These are phyloP conservation scores for Clonostachys solani DNA, from an alignment of 2,329 filamentous ascomycete species.

Conservation along the genomic window DNA sequence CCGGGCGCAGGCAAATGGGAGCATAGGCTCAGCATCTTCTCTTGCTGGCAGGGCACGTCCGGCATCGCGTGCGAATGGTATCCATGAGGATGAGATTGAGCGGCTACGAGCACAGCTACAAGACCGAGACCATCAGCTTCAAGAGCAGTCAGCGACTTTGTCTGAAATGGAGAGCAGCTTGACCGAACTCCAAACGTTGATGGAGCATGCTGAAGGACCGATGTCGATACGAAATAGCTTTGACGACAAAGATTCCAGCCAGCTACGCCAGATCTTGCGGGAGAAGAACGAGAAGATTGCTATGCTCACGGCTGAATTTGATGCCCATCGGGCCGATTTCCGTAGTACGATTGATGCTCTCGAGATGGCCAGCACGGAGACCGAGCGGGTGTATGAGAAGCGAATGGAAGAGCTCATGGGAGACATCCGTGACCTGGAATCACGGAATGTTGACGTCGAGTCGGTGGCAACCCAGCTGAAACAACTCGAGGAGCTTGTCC, in stretches of 20 bases:
- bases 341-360: conserved; percentile 94
- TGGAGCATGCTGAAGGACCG: conserved; percentile 51
- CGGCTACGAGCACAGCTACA: conserved; percentile 70
- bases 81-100: conserved; percentile 68
- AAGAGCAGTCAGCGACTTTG: conserved; percentile 77
- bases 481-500: conserved; percentile 91
- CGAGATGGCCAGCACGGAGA: conserved; percentile 93
- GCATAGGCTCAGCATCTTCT: conserved; percentile 48
- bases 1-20: conserved; percentile 46
- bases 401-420: conserved; percentile 82
- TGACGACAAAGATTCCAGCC: conserved; percentile 68
- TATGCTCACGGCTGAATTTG: conserved; percentile 89
- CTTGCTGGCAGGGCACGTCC: conserved; percentile 49
- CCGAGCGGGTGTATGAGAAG: conserved; percentile 91
- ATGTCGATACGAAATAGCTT: conserved; percentile 34
- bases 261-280: conserved; percentile 76
- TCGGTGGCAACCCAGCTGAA: conserved; percentile 88
- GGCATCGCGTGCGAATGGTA: conserved; percentile 44
- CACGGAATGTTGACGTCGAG: conserved; percentile 84
- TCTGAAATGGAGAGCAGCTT: conserved; percentile 87
- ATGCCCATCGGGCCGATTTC: conserved; percentile 92
- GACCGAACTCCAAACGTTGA: conserved; percentile 69
- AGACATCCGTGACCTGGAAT: conserved; percentile 78
- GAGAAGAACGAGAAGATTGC: conserved; percentile 98
- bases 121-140: conserved; percentile 82